Evolutionary conservation across 257 asterid genomes (phyloP).

Genomic region (Rhazya stricta): DNA sequence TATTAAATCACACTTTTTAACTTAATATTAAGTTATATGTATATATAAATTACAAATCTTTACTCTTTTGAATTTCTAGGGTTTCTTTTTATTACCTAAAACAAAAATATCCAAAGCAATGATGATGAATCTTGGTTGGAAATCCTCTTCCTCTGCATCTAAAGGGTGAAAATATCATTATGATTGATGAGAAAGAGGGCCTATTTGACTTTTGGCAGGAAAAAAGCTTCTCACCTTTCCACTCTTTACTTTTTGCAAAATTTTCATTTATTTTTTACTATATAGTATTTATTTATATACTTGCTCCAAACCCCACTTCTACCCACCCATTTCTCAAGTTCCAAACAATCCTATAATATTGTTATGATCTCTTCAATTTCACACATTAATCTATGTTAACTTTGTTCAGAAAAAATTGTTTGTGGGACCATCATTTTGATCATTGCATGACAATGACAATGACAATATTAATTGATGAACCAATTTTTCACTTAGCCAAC

Average conservation of each 20-base stretch:
- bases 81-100: constrained; percentile 30
- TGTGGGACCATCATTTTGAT: constrained; percentile 30
- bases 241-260: constrained; percentile 27
- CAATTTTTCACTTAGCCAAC: constrained; percentile 22
- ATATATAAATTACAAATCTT: not conserved
- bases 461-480: constrained; percentile 34
- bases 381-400: constrained; percentile 58
- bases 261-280: constrained; percentile 18
- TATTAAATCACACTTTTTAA: too few species aligned
- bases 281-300: not conserved
- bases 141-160: constrained; percentile 43
- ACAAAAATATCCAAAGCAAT: constrained; percentile 40
- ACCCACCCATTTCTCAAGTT: constrained; percentile 71
- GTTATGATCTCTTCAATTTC: constrained; percentile 82
- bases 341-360: constrained; percentile 59
- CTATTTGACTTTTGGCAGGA: constrained; percentile 77
- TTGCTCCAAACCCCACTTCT: constrained; percentile 52
- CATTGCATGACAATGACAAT: constrained; percentile 10
- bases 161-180: constrained; percentile 46
- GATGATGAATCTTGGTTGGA: constrained; percentile 79
- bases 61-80: constrained; percentile 24
- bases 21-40: too few species aligned
- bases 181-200: constrained; percentile 48
- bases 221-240: constrained; percentile 80
- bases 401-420: constrained; percentile 32